Evolutionary conservation across 73 alveolate species (phyloP).

Genomic region (Tetrahymena thermophila): DNA sequence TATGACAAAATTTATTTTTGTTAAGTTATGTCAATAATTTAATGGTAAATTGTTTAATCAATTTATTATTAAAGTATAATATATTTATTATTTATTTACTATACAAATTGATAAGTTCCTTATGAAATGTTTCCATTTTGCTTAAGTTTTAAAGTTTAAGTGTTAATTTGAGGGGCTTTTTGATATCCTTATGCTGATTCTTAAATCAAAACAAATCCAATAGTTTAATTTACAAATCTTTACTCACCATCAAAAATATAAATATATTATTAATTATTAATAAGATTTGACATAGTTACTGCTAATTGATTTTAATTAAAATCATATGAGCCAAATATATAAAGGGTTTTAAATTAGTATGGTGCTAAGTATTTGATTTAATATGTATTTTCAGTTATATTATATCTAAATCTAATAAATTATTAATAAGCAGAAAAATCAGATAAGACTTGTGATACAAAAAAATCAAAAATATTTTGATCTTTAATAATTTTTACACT

Average conservation of each 20-base stretch:
- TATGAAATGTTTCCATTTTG: background rate
- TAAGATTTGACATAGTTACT: background rate
- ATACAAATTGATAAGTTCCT: background rate
- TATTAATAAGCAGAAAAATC: background rate
- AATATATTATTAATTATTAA: too few species aligned
- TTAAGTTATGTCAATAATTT: background rate
- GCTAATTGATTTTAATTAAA: background rate
- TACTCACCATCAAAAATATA: background rate
- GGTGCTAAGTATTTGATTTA: background rate
- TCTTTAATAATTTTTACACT: background rate
- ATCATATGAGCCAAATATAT: background rate
- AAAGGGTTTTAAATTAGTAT: background rate
- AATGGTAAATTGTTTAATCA: too few species aligned
- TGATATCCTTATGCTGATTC: too few species aligned
- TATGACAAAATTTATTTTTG: background rate
- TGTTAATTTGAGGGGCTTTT: background rate
- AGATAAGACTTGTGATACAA: background rate
- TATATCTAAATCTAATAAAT: background rate
- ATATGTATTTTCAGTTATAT: background rate
- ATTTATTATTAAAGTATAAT: background rate
- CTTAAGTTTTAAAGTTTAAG: background rate
- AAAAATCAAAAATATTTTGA: background rate
- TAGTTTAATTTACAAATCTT: background rate
- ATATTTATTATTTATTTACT: too few species aligned
- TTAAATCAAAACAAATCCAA: background rate